Evolutionary conservation across 169 alveolate species (phyloP).

Genomic region (Plasmodium vinckei): DNA sequence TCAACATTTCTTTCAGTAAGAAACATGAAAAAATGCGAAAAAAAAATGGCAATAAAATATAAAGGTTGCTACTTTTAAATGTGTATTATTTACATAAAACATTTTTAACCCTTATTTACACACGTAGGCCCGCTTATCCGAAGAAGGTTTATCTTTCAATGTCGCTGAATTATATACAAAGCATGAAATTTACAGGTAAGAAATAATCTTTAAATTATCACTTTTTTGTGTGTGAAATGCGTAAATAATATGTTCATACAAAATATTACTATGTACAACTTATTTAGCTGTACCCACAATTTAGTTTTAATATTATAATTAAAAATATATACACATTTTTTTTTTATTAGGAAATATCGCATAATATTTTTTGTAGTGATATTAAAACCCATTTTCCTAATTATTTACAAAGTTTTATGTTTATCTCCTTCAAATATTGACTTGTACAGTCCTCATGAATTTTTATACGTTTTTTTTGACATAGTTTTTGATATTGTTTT

Average conservation of each 20-base stretch:
- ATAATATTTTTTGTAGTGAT: conserved; percentile 69
- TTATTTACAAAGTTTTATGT: conserved; percentile 66
- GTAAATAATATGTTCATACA: not conserved
- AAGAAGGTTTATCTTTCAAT: conserved; percentile 68
- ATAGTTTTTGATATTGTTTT: conserved; percentile 60
- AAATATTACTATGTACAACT: not conserved
- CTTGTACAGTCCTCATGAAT: conserved; percentile 62
- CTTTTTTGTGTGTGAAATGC: no score
- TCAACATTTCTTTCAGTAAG: conserved; percentile 71
- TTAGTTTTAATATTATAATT: not conserved
- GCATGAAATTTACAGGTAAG: conserved; percentile 70
- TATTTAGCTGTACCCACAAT: not conserved
- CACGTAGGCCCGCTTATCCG: conserved; percentile 61
- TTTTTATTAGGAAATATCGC: conserved; percentile 34
- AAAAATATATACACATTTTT: conserved; percentile 4
- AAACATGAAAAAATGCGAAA: not conserved
- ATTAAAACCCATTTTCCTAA: conserved; percentile 50
- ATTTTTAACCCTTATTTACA: not conserved
- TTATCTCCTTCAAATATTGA: conserved; percentile 74
- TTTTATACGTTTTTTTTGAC: conserved; percentile 66
- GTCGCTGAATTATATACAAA: conserved; percentile 70
- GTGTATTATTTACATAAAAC: no score
- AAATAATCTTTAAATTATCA: not conserved
- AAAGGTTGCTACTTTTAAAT: no score
- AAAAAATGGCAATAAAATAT: not conserved